phyloP scores from a whole-genome alignment of 2,329 filamentous ascomycete genomes.

The Chaetomium sp. region DNA sequence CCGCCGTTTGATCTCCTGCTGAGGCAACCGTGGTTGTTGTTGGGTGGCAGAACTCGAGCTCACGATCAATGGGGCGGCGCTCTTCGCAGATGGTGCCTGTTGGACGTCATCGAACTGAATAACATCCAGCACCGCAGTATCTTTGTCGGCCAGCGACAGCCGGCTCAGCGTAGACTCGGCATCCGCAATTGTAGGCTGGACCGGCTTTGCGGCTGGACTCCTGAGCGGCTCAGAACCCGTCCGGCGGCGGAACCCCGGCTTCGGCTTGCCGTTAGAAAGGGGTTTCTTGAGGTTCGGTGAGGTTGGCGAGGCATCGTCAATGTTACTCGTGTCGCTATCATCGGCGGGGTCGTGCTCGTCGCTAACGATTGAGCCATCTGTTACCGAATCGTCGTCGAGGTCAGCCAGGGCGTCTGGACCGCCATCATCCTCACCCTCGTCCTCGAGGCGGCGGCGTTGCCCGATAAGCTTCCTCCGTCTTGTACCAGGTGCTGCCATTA shows the following conservation, averaged over 20 bases:
- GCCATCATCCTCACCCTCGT: conserved; percentile 64
- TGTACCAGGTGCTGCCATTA: conserved; percentile 30
- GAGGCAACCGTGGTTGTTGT: conserved; percentile 47
- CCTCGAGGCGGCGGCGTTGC: conserved; percentile 61
- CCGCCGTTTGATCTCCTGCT: conserved; percentile 65
- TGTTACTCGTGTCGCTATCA: conserved; percentile 59
- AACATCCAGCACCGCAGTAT: conserved; percentile 36
- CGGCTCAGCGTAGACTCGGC: conserved; percentile 55
- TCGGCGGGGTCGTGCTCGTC: conserved; percentile 55
- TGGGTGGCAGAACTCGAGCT: conserved; percentile 41
- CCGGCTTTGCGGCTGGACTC: conserved; percentile 31
- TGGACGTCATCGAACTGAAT: conserved; percentile 41
- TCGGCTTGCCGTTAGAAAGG: conserved; percentile 36
- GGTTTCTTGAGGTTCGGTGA: conserved; percentile 37
- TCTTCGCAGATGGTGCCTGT: conserved; percentile 33
- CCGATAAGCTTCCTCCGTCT: conserved; percentile 61
- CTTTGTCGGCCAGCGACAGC: conserved; percentile 39
- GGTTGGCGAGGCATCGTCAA: conserved; percentile 50
- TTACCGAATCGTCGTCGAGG: conserved; percentile 59
- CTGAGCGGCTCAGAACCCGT: conserved; percentile 19
- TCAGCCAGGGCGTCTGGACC: conserved; percentile 46
- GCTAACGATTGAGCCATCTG: conserved; percentile 55
- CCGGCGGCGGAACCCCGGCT: conserved; percentile 24
- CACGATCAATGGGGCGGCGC: conserved; percentile 46
- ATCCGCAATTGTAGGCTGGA: conserved; percentile 41